A percentile compares a stretch with the other conserved stretches of the same genome.
These are phyloP conservation scores for Neoboletus brunneissimus DNA, from an alignment of 768 basidiomycete genomes.

Conservation along the genomic window DNA sequence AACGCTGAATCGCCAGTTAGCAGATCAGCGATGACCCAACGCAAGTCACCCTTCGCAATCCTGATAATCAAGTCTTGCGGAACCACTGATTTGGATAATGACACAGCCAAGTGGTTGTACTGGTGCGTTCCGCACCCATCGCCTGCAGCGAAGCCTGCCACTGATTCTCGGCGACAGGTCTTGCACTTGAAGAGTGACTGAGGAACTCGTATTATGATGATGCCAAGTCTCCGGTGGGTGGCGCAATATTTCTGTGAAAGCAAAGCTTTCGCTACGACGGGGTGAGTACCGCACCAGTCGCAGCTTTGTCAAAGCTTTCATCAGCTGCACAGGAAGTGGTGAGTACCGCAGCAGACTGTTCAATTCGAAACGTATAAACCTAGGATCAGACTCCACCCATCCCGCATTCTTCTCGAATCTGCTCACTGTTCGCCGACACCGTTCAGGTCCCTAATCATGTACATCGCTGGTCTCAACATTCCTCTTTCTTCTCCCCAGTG, in stretches of 20 bases:
- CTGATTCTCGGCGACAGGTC: not conserved
- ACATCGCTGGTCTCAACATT: constrained; percentile 15
- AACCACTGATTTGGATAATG: not conserved
- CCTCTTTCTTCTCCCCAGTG: constrained; percentile 2
- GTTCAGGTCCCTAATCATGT: constrained; percentile 5
- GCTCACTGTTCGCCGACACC: not conserved
- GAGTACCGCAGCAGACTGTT: constrained; percentile 6
- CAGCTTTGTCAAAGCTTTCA: not conserved
- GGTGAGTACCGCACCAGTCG: not conserved
- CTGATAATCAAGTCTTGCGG: not conserved
- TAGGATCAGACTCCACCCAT: not conserved
- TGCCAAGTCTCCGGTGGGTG: too few species aligned
- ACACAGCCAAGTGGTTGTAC: not conserved
- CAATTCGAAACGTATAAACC: not conserved
- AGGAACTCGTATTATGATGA: too few species aligned
- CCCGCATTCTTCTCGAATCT: not conserved
- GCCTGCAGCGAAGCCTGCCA: not conserved
- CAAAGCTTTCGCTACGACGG: not conserved
- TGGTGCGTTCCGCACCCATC: not conserved
- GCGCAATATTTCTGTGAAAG: not conserved
- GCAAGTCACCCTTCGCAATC: too few species aligned
- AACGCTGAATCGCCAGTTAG: not conserved
- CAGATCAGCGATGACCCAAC: not conserved
- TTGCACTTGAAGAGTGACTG: too few species aligned
- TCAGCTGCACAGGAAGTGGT: not conserved